Percentiles rank a stretch among this genome's conserved stretches.
phyloP scores from a whole-genome alignment of 2,329 filamentous ascomycete genomes.

The Ascochyta lentis region DNA sequence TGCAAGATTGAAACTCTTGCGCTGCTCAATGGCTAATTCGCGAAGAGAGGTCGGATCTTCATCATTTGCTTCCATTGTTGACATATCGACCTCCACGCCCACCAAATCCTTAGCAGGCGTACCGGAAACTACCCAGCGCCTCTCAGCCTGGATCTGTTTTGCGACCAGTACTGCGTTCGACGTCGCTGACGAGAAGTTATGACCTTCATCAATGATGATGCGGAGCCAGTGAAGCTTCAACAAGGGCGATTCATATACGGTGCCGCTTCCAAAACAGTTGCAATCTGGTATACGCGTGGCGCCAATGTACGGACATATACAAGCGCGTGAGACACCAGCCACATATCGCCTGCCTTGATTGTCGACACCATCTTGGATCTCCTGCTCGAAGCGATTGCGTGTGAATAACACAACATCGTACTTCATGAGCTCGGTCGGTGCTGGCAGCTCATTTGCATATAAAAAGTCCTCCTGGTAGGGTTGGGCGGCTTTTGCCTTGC shows the following conservation, averaged over 20 bases:
- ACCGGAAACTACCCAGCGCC: constrained; percentile 88
- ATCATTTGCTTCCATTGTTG: constrained; percentile 42
- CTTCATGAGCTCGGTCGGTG: constrained; percentile 62
- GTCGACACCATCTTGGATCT: constrained; percentile 62
- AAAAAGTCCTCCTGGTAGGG: constrained; percentile 28
- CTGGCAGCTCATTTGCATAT: constrained; percentile 61
- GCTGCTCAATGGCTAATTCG: constrained; percentile 47
- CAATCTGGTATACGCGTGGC: constrained; percentile 53
- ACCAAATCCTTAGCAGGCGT: constrained; percentile 86
- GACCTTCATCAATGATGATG: constrained; percentile 91
- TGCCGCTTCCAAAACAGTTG: constrained; percentile 50
- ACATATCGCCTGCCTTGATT: constrained; percentile 50
- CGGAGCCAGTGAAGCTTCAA: constrained; percentile 81
- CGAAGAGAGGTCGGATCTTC: constrained; percentile 33
- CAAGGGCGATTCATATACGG: constrained; percentile 66
- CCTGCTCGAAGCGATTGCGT: constrained; percentile 73
- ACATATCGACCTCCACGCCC: constrained; percentile 70
- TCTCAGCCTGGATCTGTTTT: constrained; percentile 65
- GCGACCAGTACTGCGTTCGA: constrained; percentile 65
- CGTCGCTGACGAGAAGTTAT: constrained; percentile 75
- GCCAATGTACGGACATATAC: constrained; percentile 53
- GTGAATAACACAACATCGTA: constrained; percentile 84
- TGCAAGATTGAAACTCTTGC: constrained; percentile 48
- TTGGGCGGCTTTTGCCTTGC: constrained; percentile 19
- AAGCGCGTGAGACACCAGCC: constrained; percentile 32